phyloP scores from a whole-genome alignment of 768 basidiomycete genomes.

The Suillus cothurnatus region DNA sequence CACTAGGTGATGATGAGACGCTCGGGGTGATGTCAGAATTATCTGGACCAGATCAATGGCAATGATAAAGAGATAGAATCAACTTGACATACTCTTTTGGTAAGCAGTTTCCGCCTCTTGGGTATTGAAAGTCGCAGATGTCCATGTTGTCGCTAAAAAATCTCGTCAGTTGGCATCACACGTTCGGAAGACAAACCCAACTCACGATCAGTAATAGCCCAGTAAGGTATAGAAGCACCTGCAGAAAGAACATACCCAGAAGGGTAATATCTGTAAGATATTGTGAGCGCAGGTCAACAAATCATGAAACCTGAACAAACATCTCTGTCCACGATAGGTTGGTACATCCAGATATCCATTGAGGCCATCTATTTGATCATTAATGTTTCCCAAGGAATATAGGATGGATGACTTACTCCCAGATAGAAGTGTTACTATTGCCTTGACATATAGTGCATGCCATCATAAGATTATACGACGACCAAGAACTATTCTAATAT shows the following conservation, averaged over 20 bases:
- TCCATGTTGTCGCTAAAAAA: constrained; percentile 39
- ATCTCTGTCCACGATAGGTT: background rate
- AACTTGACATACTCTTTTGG: constrained; percentile 15
- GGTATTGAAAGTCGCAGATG: constrained; percentile 27
- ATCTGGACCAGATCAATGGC: background rate
- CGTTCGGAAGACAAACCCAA: background rate
- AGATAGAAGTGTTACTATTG: constrained; percentile 14
- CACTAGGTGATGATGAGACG: background rate
- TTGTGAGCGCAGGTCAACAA: background rate
- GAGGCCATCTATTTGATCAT: constrained; percentile 23
- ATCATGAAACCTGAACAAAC: background rate
- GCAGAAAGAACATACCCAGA: constrained; percentile 32
- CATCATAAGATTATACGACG: constrained; percentile 55
- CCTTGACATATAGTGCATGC: constrained; percentile 55
- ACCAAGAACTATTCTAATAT: constrained; percentile 48
- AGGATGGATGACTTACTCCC: constrained; percentile 31
- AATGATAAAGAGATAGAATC: constrained; percentile 5
- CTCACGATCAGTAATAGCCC: constrained; percentile 52
- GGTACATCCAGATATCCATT: constrained; percentile 4
- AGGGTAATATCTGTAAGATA: constrained; percentile 41
- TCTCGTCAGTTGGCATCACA: background rate
- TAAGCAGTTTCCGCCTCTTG: constrained; percentile 24
- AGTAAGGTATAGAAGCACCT: constrained; percentile 44
- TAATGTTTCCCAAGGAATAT: background rate
- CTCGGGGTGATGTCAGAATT: background rate